Base-by-base conservation (phyloP, 192 early-diverging fungal species). In the Paraglomus occultum region DNA sequence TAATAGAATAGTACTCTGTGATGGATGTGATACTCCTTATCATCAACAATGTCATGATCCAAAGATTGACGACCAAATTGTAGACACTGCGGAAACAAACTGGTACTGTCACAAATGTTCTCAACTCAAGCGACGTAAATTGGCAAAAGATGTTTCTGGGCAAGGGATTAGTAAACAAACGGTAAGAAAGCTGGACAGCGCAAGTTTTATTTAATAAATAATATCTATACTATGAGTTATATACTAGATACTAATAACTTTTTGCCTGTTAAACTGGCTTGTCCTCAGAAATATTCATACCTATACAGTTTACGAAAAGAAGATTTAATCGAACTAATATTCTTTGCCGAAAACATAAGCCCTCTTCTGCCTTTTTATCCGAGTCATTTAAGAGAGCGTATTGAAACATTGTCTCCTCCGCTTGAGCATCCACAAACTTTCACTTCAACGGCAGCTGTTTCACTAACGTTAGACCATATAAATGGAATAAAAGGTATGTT, bases 41-140 rank as follows among this genome's bases (percentile, higher is more conserved):
- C 74, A 75, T 64, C 74, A 75, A 43, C 74, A 64, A 59, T 75
- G 74, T 50, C 74, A 75, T 49, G 66, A 63, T 31, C 74, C 74
- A 49, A 31, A 31, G 18, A 66, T 75, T 45, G 74, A 75, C 20
- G 61, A 69, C 39, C 53, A 60, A 14, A 67, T 69, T 1, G 47
- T 70, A 1, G 63, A 70, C 52, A 64, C 71, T 46, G 49, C 54
- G 17, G 70, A 61, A 8, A 63, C 74, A 17, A 60, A 54, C 57
- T 75, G 74, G 74, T 66, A 59, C 11, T 75, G 74, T 39, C 43
- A 20, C 17, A 61, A 75, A 45, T 75, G 74, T 55, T 62, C 65
- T 15, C 47, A 64, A 4, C 44, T 23, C 22, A 12, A 15, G 15
- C 66, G 49, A 1, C 51, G 40, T 17, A 11, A 57, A 57, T 57